Evolutionary conservation across 352 stramenopile genomes (phyloP).

Genomic region (Chrysophaeum taylorii): DNA sequence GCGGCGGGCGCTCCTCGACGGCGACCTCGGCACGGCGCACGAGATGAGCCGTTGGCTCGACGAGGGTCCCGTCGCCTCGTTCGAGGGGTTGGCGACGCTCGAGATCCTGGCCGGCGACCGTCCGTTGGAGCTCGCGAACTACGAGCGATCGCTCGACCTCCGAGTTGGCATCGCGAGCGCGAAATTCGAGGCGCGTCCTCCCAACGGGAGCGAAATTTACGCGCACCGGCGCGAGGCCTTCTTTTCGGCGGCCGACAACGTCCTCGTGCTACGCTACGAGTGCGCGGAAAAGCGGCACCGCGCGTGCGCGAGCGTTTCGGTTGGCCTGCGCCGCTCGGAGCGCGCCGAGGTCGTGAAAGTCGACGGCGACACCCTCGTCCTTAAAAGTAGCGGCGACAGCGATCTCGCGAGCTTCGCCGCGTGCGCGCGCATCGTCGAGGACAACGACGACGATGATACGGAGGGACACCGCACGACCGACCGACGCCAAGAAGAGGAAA

Average conservation of each 20-base stretch:
- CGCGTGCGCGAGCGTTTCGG: not conserved
- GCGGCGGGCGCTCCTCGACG: not conserved
- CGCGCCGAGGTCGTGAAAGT: not conserved
- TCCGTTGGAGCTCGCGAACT: not conserved
- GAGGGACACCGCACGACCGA: too few relatives aligned
- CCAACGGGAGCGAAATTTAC: not conserved
- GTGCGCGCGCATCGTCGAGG: not conserved
- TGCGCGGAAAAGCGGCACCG: not conserved
- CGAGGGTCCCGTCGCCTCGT: slow-evolving; percentile 1
- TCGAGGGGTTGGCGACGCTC: not conserved
- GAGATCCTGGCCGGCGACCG: not conserved
- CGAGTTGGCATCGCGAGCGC: not conserved
- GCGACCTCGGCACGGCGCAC: not conserved
- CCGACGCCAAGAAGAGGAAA: too few relatives aligned
- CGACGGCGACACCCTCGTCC: not conserved
- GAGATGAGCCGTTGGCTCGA: slow-evolving; percentile 1
- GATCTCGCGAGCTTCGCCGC: not conserved
- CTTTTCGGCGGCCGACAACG: not conserved
- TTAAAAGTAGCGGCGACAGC: not conserved
- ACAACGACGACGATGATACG: not conserved
- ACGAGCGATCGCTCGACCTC: not conserved
- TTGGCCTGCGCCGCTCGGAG: not conserved
- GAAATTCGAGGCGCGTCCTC: not conserved
- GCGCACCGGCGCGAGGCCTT: not conserved
- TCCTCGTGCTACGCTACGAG: not conserved